Evolutionary conservation across 768 basidiomycete genomes (phyloP).

Genomic region (Trametes sanguinea): DNA sequence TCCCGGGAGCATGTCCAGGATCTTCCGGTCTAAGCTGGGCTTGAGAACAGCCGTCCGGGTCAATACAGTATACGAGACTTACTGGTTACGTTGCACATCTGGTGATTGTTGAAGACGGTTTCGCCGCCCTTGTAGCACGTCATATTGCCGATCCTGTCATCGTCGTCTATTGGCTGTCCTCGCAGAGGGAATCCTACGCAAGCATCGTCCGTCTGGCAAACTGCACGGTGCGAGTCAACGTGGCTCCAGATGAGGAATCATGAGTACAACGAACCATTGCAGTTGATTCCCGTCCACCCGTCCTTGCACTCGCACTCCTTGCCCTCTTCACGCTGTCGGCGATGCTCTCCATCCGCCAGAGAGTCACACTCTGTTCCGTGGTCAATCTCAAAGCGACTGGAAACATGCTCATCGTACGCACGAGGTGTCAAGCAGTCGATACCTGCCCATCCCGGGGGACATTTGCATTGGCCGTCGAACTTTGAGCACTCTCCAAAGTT

Average conservation of each 20-base stretch:
- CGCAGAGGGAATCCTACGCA: constrained; percentile 78
- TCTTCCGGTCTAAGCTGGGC: constrained; percentile 75
- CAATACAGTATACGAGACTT: constrained; percentile 34
- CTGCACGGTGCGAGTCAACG: constrained; percentile 41
- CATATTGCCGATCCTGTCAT: constrained; percentile 60
- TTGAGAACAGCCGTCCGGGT: no score
- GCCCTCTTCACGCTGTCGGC: constrained; percentile 76
- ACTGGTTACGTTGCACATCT: constrained; percentile 99
- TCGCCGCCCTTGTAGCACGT: constrained; percentile 93
- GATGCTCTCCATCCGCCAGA: constrained; percentile 83
- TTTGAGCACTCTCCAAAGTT: constrained; percentile 90
- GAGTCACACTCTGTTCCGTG: constrained; percentile 81
- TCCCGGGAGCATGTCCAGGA: constrained; percentile 88
- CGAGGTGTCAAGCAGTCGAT: constrained; percentile 92
- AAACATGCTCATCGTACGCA: constrained; percentile 43
- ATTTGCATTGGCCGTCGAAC: constrained; percentile 95
- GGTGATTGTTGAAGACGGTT: constrained; percentile 93
- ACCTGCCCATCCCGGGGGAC: constrained; percentile 96
- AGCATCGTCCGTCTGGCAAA: constrained; percentile 81
- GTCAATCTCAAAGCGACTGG: constrained; percentile 4
- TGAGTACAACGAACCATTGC: constrained; percentile 70
- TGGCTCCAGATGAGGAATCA: not conserved
- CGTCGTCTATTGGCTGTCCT: constrained; percentile 41
- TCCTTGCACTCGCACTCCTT: constrained; percentile 87
- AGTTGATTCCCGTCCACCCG: constrained; percentile 96